Evolutionary conservation across 192 early-diverging fungal genomes (phyloP).

Genomic region (Coemansia sp.): DNA sequence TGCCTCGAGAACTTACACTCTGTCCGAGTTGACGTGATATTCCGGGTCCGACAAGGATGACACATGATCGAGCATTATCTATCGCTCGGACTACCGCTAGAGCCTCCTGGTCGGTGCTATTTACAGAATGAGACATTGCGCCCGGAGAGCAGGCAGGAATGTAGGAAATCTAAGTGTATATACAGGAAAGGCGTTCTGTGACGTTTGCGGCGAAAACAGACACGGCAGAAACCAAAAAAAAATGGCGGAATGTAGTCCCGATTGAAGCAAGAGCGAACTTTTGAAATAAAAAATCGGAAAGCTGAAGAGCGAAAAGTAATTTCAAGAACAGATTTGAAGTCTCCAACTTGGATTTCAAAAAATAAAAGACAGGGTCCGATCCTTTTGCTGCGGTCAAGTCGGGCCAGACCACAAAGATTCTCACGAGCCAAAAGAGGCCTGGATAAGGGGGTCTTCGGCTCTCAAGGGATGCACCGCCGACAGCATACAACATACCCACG

Average conservation of each 20-base stretch:
- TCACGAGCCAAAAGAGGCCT: not conserved
- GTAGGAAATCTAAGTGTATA: conserved; percentile 4
- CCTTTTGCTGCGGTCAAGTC: not conserved
- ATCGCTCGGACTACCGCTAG: conserved; percentile 8
- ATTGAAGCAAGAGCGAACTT: not conserved
- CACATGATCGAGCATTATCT: conserved; percentile 27
- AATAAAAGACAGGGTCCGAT: not conserved
- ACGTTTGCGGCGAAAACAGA: not conserved
- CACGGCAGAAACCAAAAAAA: not conserved
- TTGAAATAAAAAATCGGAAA: not conserved
- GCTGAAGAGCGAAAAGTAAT: not conserved
- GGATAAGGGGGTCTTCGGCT: conserved; percentile 9
- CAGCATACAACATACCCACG: not conserved
- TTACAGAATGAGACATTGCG: conserved; percentile 4
- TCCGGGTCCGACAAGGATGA: conserved; percentile 28
- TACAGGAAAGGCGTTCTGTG: not conserved
- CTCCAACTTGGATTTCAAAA: not conserved
- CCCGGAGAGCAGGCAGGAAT: not conserved
- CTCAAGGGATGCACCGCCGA: not conserved
- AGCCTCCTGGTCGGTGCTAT: not conserved
- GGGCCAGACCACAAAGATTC: not conserved
- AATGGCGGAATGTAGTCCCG: not conserved
- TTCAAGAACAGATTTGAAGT: not conserved
- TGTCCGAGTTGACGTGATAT: conserved; percentile 12
- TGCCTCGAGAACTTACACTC: conserved; percentile 12